phyloP scores from a whole-genome alignment of 768 basidiomycete species.

The Favolaschia claudopus region DNA sequence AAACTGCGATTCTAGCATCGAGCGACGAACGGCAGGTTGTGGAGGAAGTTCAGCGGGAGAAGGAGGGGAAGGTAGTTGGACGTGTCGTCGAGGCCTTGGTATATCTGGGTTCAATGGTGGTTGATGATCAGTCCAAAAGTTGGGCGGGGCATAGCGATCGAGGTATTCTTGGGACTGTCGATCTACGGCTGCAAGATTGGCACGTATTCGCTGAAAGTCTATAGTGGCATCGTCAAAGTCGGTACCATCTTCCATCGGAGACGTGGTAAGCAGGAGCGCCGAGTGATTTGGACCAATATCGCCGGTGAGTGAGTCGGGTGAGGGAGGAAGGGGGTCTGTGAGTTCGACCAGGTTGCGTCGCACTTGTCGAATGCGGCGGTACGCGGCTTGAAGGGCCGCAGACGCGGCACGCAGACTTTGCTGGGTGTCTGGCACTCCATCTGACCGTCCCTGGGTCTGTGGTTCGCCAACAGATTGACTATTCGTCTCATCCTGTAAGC shows the following conservation, averaged over 20 bases:
- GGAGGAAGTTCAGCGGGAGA: slow-evolving; percentile 24
- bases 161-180: slow-evolving; percentile 21
- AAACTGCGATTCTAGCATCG: slow-evolving; percentile 33
- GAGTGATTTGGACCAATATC: slow-evolving; percentile 48
- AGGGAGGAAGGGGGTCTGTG: slow-evolving; percentile 42
- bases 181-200: slow-evolving; percentile 22
- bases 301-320: slow-evolving; percentile 11
- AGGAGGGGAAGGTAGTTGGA: slow-evolving; percentile 28
- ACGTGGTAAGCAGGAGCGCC: slow-evolving; percentile 20
- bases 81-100: slow-evolving; percentile 24
- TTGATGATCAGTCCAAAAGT: slow-evolving; percentile 24
- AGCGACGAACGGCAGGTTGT: slow-evolving; percentile 28
- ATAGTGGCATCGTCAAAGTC: slow-evolving; percentile 20
- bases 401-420: slow-evolving; percentile 57
- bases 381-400: slow-evolving; percentile 60
- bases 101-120: slow-evolving; percentile 13
- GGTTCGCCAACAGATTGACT: slow-evolving; percentile 4
- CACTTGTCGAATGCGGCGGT: slow-evolving; percentile 61
- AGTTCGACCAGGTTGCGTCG: slow-evolving; percentile 58
- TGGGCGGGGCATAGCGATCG: slow-evolving; percentile 21
- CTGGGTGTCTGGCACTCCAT: slow-evolving; percentile 37
- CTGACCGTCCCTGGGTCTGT: slow-evolving; percentile 22
- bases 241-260: slow-evolving; percentile 22
- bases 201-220: slow-evolving; percentile 16
- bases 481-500: slow-evolving; percentile 12